These are phyloP conservation scores for Fusarium oligoseptatum DNA, from an alignment of 2,329 filamentous ascomycete genomes.

Conservation along the genomic window DNA sequence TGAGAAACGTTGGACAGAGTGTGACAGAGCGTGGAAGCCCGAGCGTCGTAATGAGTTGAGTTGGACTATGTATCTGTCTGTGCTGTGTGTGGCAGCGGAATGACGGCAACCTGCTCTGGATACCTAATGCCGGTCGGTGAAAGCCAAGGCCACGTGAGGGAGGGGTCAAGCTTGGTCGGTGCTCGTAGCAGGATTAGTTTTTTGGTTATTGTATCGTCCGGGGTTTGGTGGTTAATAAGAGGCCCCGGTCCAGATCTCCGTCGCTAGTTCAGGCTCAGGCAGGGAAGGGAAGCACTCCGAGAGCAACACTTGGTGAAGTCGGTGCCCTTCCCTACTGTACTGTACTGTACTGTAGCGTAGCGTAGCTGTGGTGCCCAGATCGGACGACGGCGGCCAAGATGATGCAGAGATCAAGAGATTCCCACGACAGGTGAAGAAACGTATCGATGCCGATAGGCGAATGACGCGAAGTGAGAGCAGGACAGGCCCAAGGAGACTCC, in stretches of 20 bases:
- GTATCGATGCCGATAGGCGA: slow-evolving; percentile 9
- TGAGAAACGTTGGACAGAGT: slow-evolving; percentile 35
- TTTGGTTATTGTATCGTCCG: slow-evolving; percentile 16
- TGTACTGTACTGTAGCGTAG: not conserved
- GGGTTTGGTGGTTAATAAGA: slow-evolving; percentile 22
- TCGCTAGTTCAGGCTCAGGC: not conserved
- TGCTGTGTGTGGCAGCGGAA: slow-evolving; percentile 32
- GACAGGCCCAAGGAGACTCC: not conserved
- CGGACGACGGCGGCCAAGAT: slow-evolving; percentile 23
- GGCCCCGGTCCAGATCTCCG: slow-evolving; percentile 12
- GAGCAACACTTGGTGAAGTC: slow-evolving; percentile 10
- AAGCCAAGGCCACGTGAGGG: slow-evolving; percentile 46
- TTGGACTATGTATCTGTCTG: not conserved
- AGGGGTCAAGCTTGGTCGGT: slow-evolving; percentile 41
- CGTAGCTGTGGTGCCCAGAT: slow-evolving; percentile 21
- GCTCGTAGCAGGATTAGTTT: slow-evolving; percentile 25
- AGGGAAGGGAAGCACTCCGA: slow-evolving; percentile 1
- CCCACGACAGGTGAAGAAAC: slow-evolving; percentile 4
- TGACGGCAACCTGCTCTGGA: slow-evolving; percentile 36
- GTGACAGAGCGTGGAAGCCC: slow-evolving; percentile 34
- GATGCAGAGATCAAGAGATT: slow-evolving; percentile 25
- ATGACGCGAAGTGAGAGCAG: not conserved
- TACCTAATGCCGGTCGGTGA: slow-evolving; percentile 8
- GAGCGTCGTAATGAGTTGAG: slow-evolving; percentile 31
- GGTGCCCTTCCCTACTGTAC: not conserved